phyloP scores from a whole-genome alignment of 345 rosid genomes.

The Moricandia arvensis region DNA sequence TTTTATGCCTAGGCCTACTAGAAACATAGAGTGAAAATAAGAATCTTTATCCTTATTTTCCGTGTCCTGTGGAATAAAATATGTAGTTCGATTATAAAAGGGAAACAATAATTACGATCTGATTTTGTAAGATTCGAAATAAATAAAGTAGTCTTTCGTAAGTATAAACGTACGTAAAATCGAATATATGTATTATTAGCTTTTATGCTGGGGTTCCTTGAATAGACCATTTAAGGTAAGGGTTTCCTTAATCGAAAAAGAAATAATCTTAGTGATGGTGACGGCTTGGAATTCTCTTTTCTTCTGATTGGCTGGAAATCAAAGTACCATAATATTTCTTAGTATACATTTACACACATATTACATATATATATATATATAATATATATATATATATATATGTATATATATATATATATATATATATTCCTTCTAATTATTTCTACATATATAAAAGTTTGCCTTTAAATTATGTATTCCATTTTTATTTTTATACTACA shows the following conservation, averaged over 20 bases:
- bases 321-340: conserved; percentile 10
- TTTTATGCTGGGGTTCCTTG: conserved; percentile 22
- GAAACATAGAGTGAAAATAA: too few relatives aligned
- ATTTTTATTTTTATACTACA: background rate
- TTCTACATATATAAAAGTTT: background rate
- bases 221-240: conserved; percentile 28
- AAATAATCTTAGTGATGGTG: conserved; percentile 21
- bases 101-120: background rate
- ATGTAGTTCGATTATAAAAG: background rate
- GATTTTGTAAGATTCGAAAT: background rate
- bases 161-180: conserved; percentile 6
- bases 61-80: too few relatives aligned
- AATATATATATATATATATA: too few relatives aligned
- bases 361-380: too few relatives aligned
- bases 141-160: background rate
- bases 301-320: conserved; percentile 17
- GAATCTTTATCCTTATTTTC: too few relatives aligned
- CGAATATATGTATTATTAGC: conserved; percentile 11
- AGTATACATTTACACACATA: too few relatives aligned
- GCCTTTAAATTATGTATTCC: background rate
- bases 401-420: background rate
- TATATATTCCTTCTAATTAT: too few relatives aligned
- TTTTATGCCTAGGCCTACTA: too few relatives aligned
- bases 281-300: background rate
- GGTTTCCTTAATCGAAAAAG: conserved; percentile 37